A percentile compares a stretch with the other conserved stretches of the same genome.
Evolutionary conservation across 2,329 filamentous ascomycete genomes (phyloP).

Genomic region (Fusarium chlamydosporum): DNA sequence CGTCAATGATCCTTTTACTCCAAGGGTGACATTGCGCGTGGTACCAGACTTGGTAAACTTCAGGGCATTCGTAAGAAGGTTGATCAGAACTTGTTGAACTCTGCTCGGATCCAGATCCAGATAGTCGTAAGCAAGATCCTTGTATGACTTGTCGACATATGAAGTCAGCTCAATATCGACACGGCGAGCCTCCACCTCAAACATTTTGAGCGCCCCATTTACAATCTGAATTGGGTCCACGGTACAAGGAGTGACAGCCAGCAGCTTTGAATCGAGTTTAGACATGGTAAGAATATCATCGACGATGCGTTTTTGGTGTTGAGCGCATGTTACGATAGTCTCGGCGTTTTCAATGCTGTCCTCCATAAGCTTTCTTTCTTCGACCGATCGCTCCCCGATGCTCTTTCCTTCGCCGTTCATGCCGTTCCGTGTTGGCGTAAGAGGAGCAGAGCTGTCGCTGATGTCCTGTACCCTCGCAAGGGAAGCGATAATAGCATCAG

Average conservation of each 20-base stretch:
- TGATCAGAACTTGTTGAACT: slow-evolving; percentile 84
- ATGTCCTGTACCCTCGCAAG: slow-evolving; percentile 62
- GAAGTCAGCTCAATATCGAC: slow-evolving; percentile 77
- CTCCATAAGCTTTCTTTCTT: slow-evolving; percentile 63
- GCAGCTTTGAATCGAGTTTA: slow-evolving; percentile 81
- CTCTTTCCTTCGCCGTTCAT: slow-evolving; percentile 15
- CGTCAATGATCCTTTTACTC: slow-evolving; percentile 60
- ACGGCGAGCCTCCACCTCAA: slow-evolving; percentile 79
- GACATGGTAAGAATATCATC: slow-evolving; percentile 81
- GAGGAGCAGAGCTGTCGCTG: slow-evolving; percentile 43
- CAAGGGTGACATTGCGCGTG: slow-evolving; percentile 67
- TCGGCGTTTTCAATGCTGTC: slow-evolving; percentile 80
- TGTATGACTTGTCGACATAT: slow-evolving; percentile 73
- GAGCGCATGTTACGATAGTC: slow-evolving; percentile 82
- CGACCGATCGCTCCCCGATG: slow-evolving; percentile 49
- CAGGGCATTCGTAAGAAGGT: slow-evolving; percentile 83
- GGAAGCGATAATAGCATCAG: slow-evolving; percentile 75
- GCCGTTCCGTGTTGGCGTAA: slow-evolving; percentile 45
- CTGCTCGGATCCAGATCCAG: slow-evolving; percentile 79
- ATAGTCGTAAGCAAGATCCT: slow-evolving; percentile 71
- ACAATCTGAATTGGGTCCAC: slow-evolving; percentile 77
- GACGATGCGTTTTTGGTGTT: slow-evolving; percentile 85
- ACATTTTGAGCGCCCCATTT: slow-evolving; percentile 80
- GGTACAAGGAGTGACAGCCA: slow-evolving; percentile 79
- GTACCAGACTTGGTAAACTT: slow-evolving; percentile 80